A percentile compares a stretch with the other conserved stretches of the same genome.
Conservation (phyloP, 768 basidiomycete species). For the Leccinum subgranulosum region DNA sequence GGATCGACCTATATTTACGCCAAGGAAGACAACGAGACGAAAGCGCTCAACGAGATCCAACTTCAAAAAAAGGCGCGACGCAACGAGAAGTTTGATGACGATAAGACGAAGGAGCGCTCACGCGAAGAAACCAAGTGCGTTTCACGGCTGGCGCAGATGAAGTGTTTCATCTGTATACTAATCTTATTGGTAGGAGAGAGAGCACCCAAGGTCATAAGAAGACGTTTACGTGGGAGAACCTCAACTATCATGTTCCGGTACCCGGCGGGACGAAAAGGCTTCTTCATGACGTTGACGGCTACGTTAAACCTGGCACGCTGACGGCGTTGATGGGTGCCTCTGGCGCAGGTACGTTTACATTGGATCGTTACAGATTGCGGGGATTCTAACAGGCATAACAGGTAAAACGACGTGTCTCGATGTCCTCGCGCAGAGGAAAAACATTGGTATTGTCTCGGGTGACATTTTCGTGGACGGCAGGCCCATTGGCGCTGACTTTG, state of each 20-base stretch:
- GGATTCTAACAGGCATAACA: constrained; percentile 24
- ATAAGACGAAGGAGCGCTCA: constrained; percentile 20
- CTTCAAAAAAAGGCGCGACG: constrained; percentile 50
- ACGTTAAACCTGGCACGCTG: constrained; percentile 82
- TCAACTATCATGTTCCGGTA: constrained; percentile 76
- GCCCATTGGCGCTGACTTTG: constrained; percentile 54
- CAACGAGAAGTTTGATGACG: constrained; percentile 29
- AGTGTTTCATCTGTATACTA: neutral
- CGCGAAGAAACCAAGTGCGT: constrained; percentile 17
- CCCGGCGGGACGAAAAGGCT: constrained; percentile 57
- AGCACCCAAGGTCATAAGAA: constrained; percentile 6
- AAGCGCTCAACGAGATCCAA: constrained; percentile 51
- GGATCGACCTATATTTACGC: constrained; percentile 56
- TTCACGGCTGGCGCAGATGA: neutral
- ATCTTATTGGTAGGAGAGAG: neutral
- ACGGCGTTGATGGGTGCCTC: constrained; percentile 89
- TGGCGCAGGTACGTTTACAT: constrained; percentile 54
- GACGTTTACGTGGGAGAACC: constrained; percentile 76
- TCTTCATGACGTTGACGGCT: constrained; percentile 75
- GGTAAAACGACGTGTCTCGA: constrained; percentile 77
- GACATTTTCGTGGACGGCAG: constrained; percentile 65
- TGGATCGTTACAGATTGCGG: constrained; percentile 4
- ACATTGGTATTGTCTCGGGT: constrained; percentile 63
- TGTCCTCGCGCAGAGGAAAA: constrained; percentile 71
- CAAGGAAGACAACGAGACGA: constrained; percentile 53